These are phyloP conservation scores for Acacia melanoxylon DNA, from an alignment of 306 rosid species.

Conservation along the genomic window DNA sequence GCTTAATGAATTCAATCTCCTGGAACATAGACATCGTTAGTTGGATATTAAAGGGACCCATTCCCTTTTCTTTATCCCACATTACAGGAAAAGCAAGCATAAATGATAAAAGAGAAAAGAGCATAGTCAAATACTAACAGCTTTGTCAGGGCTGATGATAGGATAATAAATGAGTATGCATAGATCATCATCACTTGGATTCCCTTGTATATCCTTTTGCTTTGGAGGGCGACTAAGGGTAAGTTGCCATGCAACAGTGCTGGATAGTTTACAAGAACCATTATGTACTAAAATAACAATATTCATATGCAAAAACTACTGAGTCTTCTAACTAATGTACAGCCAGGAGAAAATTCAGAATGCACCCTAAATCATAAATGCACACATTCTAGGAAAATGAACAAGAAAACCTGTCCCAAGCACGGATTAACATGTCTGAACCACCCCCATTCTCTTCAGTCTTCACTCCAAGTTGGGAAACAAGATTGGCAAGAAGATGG, in stretches of 20 bases:
- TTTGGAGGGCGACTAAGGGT: constrained; percentile 55
- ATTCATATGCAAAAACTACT: neutral
- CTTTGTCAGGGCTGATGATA: constrained; percentile 63
- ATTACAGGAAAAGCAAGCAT: constrained; percentile 15
- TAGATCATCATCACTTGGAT: constrained; percentile 50
- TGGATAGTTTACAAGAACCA: constrained; percentile 39
- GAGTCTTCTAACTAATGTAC: constrained; percentile 8
- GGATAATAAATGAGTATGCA: constrained; percentile 68
- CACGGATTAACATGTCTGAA: constrained; percentile 69
- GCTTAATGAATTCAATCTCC: constrained; percentile 90
- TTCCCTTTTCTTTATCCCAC: neutral
- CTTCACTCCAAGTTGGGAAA: constrained; percentile 71
- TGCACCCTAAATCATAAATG: constrained; percentile 7
- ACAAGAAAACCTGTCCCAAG: constrained; percentile 78
- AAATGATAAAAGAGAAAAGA: constrained; percentile 21
- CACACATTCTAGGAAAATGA: neutral
- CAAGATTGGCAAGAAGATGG: constrained; percentile 70
- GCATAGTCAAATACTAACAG: constrained; percentile 53
- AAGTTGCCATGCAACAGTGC: constrained; percentile 87
- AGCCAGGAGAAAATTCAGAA: neutral
- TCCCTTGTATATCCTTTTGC: constrained; percentile 43
- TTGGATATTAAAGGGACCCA: constrained; percentile 3
- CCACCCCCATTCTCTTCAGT: constrained; percentile 66
- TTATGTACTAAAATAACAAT: neutral
- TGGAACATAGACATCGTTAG: constrained; percentile 40